A percentile compares a stretch with the other conserved stretches of the same genome.
phyloP scores from a whole-genome alignment of 495 filamentous ascomycete genomes.

The Parmelia sp. region DNA sequence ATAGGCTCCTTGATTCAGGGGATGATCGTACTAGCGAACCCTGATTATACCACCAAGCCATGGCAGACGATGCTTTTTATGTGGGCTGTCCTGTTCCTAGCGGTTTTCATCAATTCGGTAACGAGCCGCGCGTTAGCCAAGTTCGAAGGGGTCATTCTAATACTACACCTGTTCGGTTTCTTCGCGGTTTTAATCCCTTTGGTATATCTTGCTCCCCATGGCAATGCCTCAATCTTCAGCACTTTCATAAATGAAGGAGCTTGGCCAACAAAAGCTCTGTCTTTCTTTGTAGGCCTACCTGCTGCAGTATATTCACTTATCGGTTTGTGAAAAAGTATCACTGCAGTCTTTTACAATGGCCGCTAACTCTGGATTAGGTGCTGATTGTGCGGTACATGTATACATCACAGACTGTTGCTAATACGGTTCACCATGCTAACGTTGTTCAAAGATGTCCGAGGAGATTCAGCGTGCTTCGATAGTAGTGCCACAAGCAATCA shows the following conservation, averaged over 20 bases:
- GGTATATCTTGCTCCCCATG: neutral
- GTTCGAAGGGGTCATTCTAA: neutral
- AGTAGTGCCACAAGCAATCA: conserved; percentile 41
- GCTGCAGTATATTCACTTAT: neutral
- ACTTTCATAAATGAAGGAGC: neutral
- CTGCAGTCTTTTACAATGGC: no score
- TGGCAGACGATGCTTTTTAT: neutral
- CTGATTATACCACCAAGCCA: neutral
- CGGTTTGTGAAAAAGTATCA: neutral
- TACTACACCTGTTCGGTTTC: neutral
- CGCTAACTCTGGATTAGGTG: neutral
- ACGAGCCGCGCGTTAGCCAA: neutral
- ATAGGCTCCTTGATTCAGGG: neutral
- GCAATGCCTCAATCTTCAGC: neutral
- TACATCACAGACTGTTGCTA: no score
- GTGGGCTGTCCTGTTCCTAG: neutral
- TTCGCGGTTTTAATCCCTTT: neutral
- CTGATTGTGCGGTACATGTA: neutral
- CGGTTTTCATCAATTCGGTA: neutral
- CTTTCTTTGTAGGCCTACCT: neutral
- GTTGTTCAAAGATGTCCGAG: conserved; percentile 45
- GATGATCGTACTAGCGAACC: neutral
- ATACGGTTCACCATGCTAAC: no score
- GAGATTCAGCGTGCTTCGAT: conserved; percentile 43
- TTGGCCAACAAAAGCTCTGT: neutral